These are phyloP conservation scores for Yamadazyma blattariae DNA, from an alignment of 1,139 yeast species.

Conservation along the genomic window DNA sequence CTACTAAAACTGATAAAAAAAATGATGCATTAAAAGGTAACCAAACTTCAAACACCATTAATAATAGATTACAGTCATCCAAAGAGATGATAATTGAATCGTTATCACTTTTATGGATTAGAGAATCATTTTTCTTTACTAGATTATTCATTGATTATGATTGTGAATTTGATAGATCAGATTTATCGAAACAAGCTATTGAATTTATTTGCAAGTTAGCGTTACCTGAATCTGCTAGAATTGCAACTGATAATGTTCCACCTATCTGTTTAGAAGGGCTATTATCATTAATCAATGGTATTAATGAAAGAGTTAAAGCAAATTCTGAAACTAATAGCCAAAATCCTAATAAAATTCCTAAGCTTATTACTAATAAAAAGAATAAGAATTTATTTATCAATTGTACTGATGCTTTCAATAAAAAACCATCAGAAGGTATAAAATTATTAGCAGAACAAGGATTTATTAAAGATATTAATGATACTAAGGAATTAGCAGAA, in stretches of 20 bases:
- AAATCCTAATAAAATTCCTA: slow-evolving; percentile 19
- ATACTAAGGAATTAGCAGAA: slow-evolving; percentile 62
- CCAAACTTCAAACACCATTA: slow-evolving; percentile 17
- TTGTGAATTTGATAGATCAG: slow-evolving; percentile 86
- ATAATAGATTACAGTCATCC: slow-evolving; percentile 31
- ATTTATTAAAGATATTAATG: slow-evolving; percentile 54
- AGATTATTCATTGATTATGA: slow-evolving; percentile 80
- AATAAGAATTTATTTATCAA: slow-evolving; percentile 71
- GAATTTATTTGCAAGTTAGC: slow-evolving; percentile 74
- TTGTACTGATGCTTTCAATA: slow-evolving; percentile 73
- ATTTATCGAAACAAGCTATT: slow-evolving; percentile 67
- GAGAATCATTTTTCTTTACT: slow-evolving; percentile 77
- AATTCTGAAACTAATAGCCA: slow-evolving; percentile 16
- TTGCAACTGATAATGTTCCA: slow-evolving; percentile 85
- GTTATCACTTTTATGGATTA: slow-evolving; percentile 77
- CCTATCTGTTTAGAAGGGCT: slow-evolving; percentile 91
- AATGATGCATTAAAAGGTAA: slow-evolving; percentile 25
- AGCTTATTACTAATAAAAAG: slow-evolving; percentile 44
- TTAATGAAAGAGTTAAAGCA: slow-evolving; percentile 53
- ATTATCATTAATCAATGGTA: slow-evolving; percentile 64
- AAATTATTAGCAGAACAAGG: slow-evolving; percentile 58
- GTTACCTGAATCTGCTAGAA: slow-evolving; percentile 72
- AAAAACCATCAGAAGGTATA: slow-evolving; percentile 75
- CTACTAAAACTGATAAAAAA: slow-evolving; percentile 11
- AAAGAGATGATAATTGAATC: slow-evolving; percentile 86